Evolutionary conservation across 176 grass and related monocot species (phyloP).

Genomic region (Lolium perenne): DNA sequence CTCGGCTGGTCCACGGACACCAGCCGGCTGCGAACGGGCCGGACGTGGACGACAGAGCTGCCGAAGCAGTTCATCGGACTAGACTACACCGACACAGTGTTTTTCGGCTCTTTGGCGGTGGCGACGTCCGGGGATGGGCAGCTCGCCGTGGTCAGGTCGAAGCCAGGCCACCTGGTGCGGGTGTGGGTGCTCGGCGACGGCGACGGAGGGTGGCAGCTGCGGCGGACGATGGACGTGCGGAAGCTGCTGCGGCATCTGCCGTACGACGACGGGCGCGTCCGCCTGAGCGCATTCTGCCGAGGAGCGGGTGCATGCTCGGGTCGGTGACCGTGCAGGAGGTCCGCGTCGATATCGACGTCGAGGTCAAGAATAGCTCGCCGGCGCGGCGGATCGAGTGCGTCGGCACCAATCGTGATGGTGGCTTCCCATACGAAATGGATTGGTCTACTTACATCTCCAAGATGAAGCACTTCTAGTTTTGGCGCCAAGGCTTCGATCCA

Average conservation of each 20-base stretch:
- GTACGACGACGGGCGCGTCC: neutral
- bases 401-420: neutral
- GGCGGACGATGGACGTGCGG: neutral
- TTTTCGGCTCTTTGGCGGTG: neutral
- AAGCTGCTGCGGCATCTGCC: neutral
- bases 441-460: neutral
- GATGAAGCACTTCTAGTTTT: neutral
- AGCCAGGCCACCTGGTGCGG: neutral
- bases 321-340: neutral
- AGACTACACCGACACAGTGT: neutral
- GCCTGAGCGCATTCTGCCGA: neutral
- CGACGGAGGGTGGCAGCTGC: neutral
- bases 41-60: neutral
- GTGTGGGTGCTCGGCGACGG: constrained; percentile 5
- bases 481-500: too few relatives aligned
- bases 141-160: neutral
- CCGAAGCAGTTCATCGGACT: neutral
- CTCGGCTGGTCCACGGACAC: neutral
- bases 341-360: neutral
- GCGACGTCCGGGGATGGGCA: neutral
- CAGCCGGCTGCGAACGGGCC: neutral
- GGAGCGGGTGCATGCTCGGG: neutral
- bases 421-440: constrained; percentile 1
- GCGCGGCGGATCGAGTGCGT: neutral
- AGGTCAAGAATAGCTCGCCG: neutral